phyloP scores from a whole-genome alignment of 2,329 filamentous ascomycete genomes.

The Fusarium mundagurra region DNA sequence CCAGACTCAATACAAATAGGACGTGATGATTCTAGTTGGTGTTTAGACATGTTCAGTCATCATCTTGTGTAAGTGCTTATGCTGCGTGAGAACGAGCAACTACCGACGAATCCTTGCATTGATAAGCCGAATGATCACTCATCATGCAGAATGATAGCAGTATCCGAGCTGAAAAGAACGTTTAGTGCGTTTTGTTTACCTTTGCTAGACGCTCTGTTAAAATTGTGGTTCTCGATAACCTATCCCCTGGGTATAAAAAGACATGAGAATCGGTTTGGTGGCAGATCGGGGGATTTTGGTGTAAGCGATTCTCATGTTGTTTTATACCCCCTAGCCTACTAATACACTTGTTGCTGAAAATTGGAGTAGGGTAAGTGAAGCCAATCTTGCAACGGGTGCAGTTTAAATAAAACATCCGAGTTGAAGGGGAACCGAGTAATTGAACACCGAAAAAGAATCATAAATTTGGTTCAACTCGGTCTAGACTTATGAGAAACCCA shows the following conservation, averaged over 20 bases:
- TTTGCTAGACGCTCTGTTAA: fast-evolving
- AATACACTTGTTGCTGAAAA: no score
- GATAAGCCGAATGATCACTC: background rate
- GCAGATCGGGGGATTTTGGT: no score
- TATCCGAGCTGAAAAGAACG: background rate
- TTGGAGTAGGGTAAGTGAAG: background rate
- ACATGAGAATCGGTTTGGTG: no score
- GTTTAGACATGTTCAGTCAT: background rate
- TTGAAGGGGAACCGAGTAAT: background rate
- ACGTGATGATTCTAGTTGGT: background rate
- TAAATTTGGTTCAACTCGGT: no score
- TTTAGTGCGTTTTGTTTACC: fast-evolving
- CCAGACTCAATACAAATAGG: background rate
- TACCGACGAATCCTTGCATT: background rate
- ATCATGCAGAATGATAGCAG: background rate
- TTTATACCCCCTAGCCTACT: no score
- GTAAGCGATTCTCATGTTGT: no score
- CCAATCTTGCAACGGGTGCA: background rate
- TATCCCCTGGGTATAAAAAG: no score
- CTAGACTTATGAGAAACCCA: background rate
- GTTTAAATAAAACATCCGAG: background rate
- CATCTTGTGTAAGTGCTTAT: background rate
- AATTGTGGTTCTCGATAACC: background rate
- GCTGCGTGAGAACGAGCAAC: background rate
- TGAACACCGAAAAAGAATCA: background rate